These are phyloP conservation scores for Phoma sp. DNA, from an alignment of 2,329 filamentous ascomycete genomes.

Conservation along the genomic window DNA sequence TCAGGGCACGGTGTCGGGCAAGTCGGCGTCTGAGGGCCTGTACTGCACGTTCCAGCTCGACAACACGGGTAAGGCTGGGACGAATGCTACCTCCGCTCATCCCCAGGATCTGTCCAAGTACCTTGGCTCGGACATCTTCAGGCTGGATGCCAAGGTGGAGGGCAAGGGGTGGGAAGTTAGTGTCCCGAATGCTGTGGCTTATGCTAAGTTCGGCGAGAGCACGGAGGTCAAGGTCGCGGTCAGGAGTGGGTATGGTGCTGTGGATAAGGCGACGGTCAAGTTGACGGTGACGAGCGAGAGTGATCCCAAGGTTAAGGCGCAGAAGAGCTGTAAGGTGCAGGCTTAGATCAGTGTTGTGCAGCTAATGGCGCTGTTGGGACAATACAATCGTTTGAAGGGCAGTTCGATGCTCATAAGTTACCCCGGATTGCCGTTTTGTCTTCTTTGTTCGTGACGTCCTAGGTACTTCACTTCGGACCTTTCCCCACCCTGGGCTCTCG, in stretches of 20 bases:
- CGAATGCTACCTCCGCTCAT: slow-evolving; percentile 25
- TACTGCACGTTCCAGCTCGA: slow-evolving; percentile 56
- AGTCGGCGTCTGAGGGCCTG: slow-evolving; percentile 43
- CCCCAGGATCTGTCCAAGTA: slow-evolving; percentile 49
- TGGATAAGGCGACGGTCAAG: slow-evolving; percentile 49
- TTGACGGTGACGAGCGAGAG: slow-evolving; percentile 57
- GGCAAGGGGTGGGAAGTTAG: slow-evolving; percentile 56
- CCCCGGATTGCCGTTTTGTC: background rate
- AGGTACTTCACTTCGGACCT: background rate
- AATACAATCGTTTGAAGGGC: background rate
- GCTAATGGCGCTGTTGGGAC: background rate
- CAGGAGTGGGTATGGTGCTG: slow-evolving; percentile 28
- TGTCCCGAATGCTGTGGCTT: slow-evolving; percentile 48
- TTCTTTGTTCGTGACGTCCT: background rate
- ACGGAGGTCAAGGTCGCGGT: slow-evolving; percentile 54
- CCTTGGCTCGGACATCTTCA: slow-evolving; percentile 55
- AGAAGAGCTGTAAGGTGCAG: slow-evolving; percentile 19
- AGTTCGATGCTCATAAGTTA: no score
- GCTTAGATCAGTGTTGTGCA: background rate
- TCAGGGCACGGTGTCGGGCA: slow-evolving; percentile 40
- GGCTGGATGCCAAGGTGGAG: slow-evolving; percentile 53
- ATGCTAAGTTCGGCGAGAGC: slow-evolving; percentile 51
- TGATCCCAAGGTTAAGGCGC: slow-evolving; percentile 30
- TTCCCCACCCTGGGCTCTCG: background rate
- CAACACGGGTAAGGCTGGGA: slow-evolving; percentile 51